phyloP scores from a whole-genome alignment of 2,329 filamentous ascomycete species.

The Trichoderma sp. region DNA sequence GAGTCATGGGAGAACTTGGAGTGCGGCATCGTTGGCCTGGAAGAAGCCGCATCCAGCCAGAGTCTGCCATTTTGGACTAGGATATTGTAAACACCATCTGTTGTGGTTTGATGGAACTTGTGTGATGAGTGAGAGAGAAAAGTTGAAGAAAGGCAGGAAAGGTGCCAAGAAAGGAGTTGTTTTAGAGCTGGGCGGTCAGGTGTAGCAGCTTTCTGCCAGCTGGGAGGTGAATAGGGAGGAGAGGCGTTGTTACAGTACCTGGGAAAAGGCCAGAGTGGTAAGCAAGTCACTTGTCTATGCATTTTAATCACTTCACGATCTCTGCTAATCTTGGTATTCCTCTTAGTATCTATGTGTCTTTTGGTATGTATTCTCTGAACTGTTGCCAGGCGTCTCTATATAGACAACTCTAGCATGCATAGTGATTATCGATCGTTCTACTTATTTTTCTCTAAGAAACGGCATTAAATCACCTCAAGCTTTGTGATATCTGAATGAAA shows the following conservation, averaged over 20 bases:
- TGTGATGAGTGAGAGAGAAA: neutral
- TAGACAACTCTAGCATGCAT: neutral
- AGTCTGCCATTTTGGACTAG: constrained; percentile 24
- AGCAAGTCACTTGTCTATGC: neutral
- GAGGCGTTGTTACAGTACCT: neutral
- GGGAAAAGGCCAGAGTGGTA: neutral
- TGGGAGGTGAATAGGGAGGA: neutral
- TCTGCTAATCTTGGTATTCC: neutral
- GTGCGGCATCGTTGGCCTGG: constrained; percentile 26
- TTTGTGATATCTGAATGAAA: too few relatives aligned
- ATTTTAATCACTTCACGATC: neutral
- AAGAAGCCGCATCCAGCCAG: constrained; percentile 27
- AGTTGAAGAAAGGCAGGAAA: neutral
- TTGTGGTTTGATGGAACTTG: neutral
- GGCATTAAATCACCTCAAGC: neutral
- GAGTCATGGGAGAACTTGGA: constrained; percentile 19
- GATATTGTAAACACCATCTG: too few relatives aligned
- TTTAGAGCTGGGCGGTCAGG: neutral
- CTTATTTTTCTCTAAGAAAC: neutral
- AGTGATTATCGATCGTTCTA: neutral
- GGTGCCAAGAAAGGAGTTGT: neutral
- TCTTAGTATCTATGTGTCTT: neutral
- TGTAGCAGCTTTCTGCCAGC: neutral
- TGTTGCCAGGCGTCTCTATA: neutral
- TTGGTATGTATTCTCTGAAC: neutral